A percentile compares a stretch with the other conserved stretches of the same genome.
phyloP scores from a whole-genome alignment of 495 filamentous ascomycete species.

The Aspergillus bertholletiae region DNA sequence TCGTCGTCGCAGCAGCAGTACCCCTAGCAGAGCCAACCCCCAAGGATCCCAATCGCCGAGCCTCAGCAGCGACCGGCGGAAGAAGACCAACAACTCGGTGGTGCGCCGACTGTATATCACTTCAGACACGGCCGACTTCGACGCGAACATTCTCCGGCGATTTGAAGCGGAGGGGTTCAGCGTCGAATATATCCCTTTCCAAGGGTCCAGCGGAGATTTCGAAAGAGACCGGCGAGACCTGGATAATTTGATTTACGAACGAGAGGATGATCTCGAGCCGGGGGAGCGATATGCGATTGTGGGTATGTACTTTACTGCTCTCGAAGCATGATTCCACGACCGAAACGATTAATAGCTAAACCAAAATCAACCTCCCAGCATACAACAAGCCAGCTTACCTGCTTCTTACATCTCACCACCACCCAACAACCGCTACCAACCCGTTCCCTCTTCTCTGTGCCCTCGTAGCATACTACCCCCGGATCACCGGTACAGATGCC shows the following conservation, averaged over 20 bases:
- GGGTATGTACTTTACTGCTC: slow-evolving; percentile 26
- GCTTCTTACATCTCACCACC: slow-evolving; percentile 48
- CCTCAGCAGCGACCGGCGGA: slow-evolving; percentile 8
- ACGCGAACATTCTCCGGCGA: slow-evolving; percentile 46
- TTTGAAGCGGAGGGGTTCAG: slow-evolving; percentile 64
- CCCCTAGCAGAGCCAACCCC: not conserved
- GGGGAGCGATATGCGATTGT: slow-evolving; percentile 47
- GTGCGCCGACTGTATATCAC: slow-evolving; percentile 52
- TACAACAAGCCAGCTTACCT: slow-evolving; percentile 56
- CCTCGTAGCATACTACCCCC: slow-evolving; percentile 58
- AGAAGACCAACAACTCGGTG: slow-evolving; percentile 12
- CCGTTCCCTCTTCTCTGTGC: slow-evolving; percentile 44
- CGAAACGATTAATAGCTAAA: not conserved
- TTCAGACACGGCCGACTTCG: slow-evolving; percentile 56
- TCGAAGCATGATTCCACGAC: not conserved
- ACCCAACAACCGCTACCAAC: slow-evolving; percentile 36
- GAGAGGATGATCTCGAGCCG: slow-evolving; percentile 39
- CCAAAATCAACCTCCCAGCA: slow-evolving; percentile 24
- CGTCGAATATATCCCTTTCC: slow-evolving; percentile 56
- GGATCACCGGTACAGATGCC: slow-evolving; percentile 14
- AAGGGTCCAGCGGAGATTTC: slow-evolving; percentile 35
- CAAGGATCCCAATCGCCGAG: slow-evolving; percentile 13
- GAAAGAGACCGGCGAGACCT: slow-evolving; percentile 30
- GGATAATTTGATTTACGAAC: slow-evolving; percentile 45
- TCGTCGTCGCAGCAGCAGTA: slow-evolving; percentile 14